phyloP scores from a whole-genome alignment of 2,329 filamentous ascomycete species.

The Claviceps digitariae region DNA sequence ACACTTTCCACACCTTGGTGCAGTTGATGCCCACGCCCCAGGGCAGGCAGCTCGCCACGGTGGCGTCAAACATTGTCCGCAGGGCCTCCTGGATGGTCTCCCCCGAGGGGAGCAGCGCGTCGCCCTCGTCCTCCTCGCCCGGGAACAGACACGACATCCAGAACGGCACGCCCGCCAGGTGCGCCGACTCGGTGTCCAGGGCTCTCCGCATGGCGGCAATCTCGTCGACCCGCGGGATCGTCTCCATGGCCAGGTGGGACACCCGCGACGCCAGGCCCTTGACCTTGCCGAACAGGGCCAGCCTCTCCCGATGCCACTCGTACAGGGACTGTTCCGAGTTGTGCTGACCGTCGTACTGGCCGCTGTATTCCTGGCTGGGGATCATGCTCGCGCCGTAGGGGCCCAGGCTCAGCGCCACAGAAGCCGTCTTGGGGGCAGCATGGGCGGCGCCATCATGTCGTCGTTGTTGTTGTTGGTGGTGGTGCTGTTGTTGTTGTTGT shows the following conservation, averaged over 20 bases:
- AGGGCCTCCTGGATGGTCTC: slow-evolving; percentile 23
- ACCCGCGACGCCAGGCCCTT: slow-evolving; percentile 26
- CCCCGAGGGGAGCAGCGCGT: slow-evolving; percentile 43
- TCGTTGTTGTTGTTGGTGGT: not conserved
- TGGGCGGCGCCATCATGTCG: not conserved
- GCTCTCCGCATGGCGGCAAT: slow-evolving; percentile 41
- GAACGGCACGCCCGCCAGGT: slow-evolving; percentile 25
- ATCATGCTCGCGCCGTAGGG: slow-evolving; percentile 55
- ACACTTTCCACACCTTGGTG: slow-evolving; percentile 51
- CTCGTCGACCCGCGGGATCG: slow-evolving; percentile 49
- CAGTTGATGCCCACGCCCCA: slow-evolving; percentile 58
- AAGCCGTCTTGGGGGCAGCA: not conserved
- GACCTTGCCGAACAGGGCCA: slow-evolving; percentile 35
- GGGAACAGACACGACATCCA: slow-evolving; percentile 55
- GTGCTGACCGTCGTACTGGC: slow-evolving; percentile 40
- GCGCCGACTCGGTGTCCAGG: slow-evolving; percentile 16
- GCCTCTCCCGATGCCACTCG: slow-evolving; percentile 42
- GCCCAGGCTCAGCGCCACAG: slow-evolving; percentile 46
- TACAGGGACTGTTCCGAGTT: slow-evolving; percentile 28
- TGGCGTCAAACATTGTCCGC: slow-evolving; percentile 23
- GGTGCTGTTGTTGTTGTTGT: not conserved
- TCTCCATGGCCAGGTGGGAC: slow-evolving; percentile 50
- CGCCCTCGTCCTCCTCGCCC: slow-evolving; percentile 25
- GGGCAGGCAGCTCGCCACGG: slow-evolving; percentile 21
- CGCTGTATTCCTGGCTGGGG: slow-evolving; percentile 52